Percentiles rank a stretch among this genome's conserved stretches.
Evolutionary conservation across 1,284 basidiomycete species (phyloP).

Genomic region (Sporisorium exsertum): DNA sequence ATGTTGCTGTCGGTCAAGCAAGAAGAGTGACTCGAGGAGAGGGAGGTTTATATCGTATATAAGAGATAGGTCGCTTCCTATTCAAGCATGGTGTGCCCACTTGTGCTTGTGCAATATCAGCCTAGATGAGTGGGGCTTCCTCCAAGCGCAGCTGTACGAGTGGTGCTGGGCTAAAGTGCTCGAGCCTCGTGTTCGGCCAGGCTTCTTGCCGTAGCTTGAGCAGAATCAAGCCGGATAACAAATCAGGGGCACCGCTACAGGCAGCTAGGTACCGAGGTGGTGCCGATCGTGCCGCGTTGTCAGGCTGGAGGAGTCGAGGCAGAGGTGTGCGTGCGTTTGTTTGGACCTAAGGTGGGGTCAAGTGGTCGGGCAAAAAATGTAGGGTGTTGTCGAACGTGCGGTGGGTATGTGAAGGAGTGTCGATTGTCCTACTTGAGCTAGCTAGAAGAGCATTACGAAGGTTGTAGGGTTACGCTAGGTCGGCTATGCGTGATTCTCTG

Average conservation of each 20-base stretch:
- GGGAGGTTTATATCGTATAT: background rate
- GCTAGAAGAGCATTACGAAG: background rate
- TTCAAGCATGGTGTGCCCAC: background rate
- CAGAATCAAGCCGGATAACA: background rate
- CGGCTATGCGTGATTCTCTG: background rate
- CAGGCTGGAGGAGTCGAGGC: background rate
- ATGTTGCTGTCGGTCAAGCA: background rate
- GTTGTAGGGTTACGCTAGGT: background rate
- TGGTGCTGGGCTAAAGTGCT: background rate
- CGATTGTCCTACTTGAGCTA: background rate
- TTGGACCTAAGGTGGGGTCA: background rate
- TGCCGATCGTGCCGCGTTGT: background rate
- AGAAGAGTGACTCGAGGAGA: background rate
- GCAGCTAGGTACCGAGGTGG: background rate
- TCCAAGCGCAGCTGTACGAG: background rate
- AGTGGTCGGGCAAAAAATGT: background rate
- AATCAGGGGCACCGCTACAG: background rate
- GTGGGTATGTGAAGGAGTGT: background rate
- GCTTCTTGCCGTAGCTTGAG: background rate
- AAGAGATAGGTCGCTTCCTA: background rate
- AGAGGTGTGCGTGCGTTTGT: background rate
- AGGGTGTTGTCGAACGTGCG: background rate
- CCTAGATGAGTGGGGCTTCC: background rate
- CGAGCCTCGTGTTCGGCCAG: background rate
- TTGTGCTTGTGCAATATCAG: background rate